These are phyloP conservation scores for Inga laurina DNA, from an alignment of 306 rosid species.

Conservation along the genomic window DNA sequence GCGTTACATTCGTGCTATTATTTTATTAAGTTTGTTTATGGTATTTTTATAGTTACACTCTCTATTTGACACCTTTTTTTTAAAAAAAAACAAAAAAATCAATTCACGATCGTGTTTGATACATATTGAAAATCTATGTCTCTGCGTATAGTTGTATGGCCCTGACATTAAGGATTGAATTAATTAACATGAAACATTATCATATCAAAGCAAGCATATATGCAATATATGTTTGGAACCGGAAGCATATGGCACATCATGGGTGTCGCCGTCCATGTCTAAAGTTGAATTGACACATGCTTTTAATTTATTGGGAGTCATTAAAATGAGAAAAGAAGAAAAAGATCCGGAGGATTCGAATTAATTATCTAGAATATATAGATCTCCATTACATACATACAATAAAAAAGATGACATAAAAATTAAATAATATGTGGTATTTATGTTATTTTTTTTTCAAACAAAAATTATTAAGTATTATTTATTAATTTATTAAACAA, in stretches of 20 bases:
- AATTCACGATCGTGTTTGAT: not conserved
- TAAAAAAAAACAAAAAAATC: not conserved
- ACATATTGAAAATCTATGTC: not conserved
- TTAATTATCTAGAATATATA: not conserved
- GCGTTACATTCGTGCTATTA: not conserved
- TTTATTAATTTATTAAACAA: too few relatives aligned
- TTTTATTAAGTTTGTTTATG: too few relatives aligned
- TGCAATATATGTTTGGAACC: not conserved
- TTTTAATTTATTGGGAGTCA: not conserved
- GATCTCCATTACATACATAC: not conserved
- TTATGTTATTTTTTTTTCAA: not conserved
- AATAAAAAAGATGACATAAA: not conserved
- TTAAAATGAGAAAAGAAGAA: not conserved
- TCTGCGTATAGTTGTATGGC: not conserved
- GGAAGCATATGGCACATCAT: not conserved
- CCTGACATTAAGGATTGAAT: not conserved
- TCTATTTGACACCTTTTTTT: not conserved
- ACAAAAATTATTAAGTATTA: too few relatives aligned
- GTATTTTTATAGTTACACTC: not conserved
- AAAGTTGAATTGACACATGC: not conserved
- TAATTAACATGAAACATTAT: not conserved
- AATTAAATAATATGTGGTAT: not conserved
- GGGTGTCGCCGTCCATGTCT: constrained; percentile 21
- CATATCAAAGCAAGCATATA: not conserved
- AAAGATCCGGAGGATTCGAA: not conserved